Percentiles rank a stretch among this genome's conserved stretches.
These are phyloP conservation scores for Isatis tinctoria DNA, from an alignment of 345 rosid species.

Conservation along the genomic window DNA sequence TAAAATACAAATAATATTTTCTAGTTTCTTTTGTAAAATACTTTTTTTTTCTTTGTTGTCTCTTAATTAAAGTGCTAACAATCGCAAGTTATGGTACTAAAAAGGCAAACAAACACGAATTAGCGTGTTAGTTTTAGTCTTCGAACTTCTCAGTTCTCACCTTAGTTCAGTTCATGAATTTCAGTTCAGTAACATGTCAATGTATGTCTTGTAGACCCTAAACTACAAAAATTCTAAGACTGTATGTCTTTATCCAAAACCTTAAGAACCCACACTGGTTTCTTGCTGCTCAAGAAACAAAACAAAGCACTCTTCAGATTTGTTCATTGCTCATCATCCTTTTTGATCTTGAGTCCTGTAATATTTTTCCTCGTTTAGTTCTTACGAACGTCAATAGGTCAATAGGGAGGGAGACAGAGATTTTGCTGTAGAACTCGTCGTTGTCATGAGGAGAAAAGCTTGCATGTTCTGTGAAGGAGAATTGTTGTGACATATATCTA, in stretches of 20 bases:
- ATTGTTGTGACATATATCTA: not conserved
- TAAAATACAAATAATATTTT: not conserved
- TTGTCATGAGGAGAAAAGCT: conserved; percentile 15
- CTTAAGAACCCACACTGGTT: not conserved
- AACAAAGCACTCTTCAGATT: not conserved
- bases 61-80: not conserved
- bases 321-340: not conserved
- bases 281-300: not conserved
- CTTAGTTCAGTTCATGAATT: not conserved
- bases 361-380: not conserved
- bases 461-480: conserved; percentile 34
- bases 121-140: not conserved
- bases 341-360: not conserved
- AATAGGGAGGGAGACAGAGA: not conserved
- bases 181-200: not conserved
- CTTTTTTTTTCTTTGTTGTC: not conserved
- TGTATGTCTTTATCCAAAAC: not conserved
- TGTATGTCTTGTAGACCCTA: not conserved
- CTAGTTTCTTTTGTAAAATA: not conserved
- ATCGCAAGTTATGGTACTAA: not conserved
- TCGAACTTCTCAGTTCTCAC: not conserved
- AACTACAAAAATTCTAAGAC: not conserved
- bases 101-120: not conserved
- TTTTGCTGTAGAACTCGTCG: conserved; percentile 9
- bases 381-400: not conserved